phyloP scores from a whole-genome alignment of 805 yeast species.

The Scheffersomyces spartinae region DNA sequence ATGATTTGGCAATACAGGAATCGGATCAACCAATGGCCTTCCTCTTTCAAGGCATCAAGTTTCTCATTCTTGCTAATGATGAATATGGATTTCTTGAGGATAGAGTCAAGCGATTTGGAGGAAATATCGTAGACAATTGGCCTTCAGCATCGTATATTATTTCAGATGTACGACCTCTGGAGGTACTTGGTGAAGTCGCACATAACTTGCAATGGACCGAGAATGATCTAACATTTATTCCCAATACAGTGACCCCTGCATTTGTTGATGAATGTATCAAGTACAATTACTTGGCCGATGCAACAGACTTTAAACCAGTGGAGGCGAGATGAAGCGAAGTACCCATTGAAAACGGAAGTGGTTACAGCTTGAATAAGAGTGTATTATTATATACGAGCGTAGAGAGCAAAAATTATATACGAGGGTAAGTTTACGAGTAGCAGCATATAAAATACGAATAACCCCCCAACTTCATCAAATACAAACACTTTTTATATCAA shows the following conservation, averaged over 20 bases:
- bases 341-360: too few species aligned
- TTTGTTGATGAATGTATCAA: conserved; percentile 22
- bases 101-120: conserved; percentile 36
- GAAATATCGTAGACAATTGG: conserved; percentile 12
- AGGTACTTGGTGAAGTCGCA: conserved; percentile 1
- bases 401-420: too few species aligned
- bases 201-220: conserved; percentile 8
- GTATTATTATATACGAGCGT: too few species aligned
- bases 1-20: conserved; percentile 6
- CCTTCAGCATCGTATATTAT: conserved; percentile 33
- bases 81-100: conserved; percentile 7
- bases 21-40: conserved; percentile 11
- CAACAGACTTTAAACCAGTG: conserved; percentile 17
- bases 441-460: too few species aligned
- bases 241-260: conserved; percentile 20
- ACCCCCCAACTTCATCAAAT: too few species aligned
- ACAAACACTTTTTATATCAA: too few species aligned
- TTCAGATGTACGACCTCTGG: conserved; percentile 9
- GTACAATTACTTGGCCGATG: conserved; percentile 14
- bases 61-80: conserved; percentile 15
- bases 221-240: conserved; percentile 11
- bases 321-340: too few species aligned
- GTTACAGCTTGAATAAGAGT: too few species aligned
- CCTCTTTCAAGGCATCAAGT: conserved; percentile 22
- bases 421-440: too few species aligned